phyloP scores from a whole-genome alignment of 148 eudicot genomes.

The Pouteria glomerata region DNA sequence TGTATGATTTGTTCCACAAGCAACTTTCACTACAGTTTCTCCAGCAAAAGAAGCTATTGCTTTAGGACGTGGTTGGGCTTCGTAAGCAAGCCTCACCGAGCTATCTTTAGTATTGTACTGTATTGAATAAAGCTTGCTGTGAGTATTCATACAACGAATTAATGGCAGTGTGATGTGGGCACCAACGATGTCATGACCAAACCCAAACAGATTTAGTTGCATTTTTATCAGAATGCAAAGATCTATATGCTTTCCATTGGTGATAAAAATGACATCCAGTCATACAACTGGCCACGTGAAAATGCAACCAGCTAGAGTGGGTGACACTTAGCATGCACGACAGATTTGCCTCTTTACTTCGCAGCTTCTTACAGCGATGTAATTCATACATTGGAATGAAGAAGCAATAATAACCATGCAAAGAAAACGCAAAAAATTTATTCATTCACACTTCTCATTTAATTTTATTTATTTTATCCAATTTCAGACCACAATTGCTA shows the following conservation, averaged over 20 bases:
- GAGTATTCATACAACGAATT: neutral
- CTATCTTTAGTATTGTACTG: constrained; percentile 96
- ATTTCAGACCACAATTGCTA: neutral
- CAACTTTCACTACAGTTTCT: constrained; percentile 85
- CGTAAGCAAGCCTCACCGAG: constrained; percentile 93
- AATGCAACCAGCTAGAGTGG: no score
- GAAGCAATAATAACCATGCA: no score
- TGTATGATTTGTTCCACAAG: constrained; percentile 97
- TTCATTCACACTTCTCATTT: no score
- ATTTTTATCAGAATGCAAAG: neutral
- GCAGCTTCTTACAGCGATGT: no score
- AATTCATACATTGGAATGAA: no score
- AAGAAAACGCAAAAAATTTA: no score
- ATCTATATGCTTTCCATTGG: neutral
- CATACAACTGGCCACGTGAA: neutral
- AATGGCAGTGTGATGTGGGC: neutral
- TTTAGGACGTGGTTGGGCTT: constrained; percentile 90
- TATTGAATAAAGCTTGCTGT: constrained; percentile 17
- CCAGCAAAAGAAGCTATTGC: constrained; percentile 67
- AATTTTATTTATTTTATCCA: neutral
- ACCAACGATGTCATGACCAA: neutral
- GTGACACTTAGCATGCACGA: neutral
- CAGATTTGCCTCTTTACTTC: no score
- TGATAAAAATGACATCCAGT: neutral
- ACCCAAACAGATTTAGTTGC: neutral